A percentile compares a stretch with the other conserved stretches of the same genome.
These are phyloP conservation scores for Penicillium nordicum DNA, from an alignment of 2,329 filamentous ascomycete species.

Conservation along the genomic window DNA sequence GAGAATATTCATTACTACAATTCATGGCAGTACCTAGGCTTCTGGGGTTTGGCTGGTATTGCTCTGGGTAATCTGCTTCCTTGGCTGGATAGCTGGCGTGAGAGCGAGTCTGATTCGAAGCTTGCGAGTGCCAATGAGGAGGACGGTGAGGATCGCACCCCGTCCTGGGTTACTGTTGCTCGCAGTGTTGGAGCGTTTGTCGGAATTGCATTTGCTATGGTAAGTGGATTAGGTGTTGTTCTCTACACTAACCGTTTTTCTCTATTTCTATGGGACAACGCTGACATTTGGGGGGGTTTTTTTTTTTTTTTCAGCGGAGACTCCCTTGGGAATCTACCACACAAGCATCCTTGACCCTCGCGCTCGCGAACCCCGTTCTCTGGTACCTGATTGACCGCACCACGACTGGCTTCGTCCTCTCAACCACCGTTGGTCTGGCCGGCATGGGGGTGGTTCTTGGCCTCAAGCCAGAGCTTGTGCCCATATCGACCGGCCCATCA, in stretches of 20 bases:
- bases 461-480: conserved; percentile 74
- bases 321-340: conserved; percentile 91
- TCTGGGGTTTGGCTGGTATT: conserved; percentile 81
- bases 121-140: conserved; percentile 29
- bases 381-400: conserved; percentile 97
- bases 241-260: not conserved
- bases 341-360: conserved; percentile 86
- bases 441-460: conserved; percentile 73
- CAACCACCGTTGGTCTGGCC: conserved; percentile 66
- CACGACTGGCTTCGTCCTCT: conserved; percentile 76
- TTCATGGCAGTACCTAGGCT: conserved; percentile 65
- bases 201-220: conserved; percentile 76
- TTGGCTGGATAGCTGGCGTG: conserved; percentile 76
- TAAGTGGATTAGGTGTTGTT: conserved; percentile 48
- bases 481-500: conserved; percentile 55
- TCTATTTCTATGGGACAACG: not conserved
- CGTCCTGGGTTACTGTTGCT: conserved; percentile 67
- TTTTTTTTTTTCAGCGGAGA: conserved; percentile 60
- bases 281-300: conserved; percentile 14
- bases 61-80: conserved; percentile 75
- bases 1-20: conserved; percentile 52
- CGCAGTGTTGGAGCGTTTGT: conserved; percentile 68
- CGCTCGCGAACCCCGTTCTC: conserved; percentile 84
- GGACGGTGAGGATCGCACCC: conserved; percentile 28
- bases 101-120: conserved; percentile 42